phyloP scores from a whole-genome alignment of 345 rosid genomes.

The Erysimum cheiranthoides region DNA sequence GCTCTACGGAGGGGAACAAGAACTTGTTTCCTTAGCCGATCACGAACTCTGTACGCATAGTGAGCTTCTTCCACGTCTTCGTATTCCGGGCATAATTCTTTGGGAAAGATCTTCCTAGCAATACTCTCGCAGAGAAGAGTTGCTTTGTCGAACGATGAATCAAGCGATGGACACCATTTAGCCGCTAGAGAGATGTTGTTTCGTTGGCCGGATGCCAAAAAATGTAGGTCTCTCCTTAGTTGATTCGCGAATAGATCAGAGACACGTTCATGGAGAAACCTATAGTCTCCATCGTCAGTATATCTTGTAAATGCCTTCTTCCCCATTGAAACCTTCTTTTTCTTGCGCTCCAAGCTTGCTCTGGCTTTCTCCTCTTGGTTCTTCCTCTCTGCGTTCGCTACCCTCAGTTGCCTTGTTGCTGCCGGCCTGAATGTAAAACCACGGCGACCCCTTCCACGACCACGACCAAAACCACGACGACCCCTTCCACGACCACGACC shows the following conservation, averaged over 20 bases:
- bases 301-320: background rate
- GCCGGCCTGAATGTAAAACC: background rate
- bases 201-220: background rate
- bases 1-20: too few species aligned
- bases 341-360: background rate
- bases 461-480: background rate
- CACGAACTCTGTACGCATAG: slow-evolving; percentile 1
- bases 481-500: background rate
- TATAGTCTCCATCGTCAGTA: background rate
- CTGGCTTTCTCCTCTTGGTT: slow-evolving; percentile 1
- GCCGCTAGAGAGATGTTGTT: background rate
- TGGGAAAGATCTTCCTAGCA: background rate
- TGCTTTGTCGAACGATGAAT: background rate
- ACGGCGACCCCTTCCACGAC: background rate
- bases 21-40: background rate
- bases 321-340: background rate
- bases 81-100: background rate
- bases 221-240: background rate
- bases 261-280: background rate
- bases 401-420: background rate
- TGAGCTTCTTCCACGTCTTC: background rate
- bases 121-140: background rate
- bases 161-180: slow-evolving; percentile 1
- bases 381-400: background rate
- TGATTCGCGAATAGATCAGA: background rate